Percentiles rank a stretch among this genome's conserved stretches.
These are phyloP conservation scores for Striga asiatica DNA, from an alignment of 257 asterid genomes.

Conservation along the genomic window DNA sequence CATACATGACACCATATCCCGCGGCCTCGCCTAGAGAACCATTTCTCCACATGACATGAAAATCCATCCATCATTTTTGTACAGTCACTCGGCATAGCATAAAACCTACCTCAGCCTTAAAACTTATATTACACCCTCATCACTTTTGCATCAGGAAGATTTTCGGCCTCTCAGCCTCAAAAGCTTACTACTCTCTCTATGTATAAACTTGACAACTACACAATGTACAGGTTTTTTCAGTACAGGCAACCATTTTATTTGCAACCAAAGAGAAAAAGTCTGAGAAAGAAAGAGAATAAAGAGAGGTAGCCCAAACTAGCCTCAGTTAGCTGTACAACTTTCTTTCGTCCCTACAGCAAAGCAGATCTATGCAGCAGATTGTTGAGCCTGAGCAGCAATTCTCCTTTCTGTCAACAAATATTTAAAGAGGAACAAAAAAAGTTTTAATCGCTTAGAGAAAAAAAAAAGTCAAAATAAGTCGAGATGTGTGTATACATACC, in stretches of 20 bases:
- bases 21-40: conserved; percentile 23
- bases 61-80: conserved; percentile 23
- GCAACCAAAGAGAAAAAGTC: not conserved
- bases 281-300: conserved; percentile 26
- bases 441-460: no score
- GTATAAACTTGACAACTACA: conserved; percentile 36
- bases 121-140: conserved; percentile 27
- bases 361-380: conserved; percentile 16
- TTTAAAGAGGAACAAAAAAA: no score
- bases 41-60: conserved; percentile 28
- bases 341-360: conserved; percentile 32
- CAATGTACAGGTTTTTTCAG: conserved; percentile 39
- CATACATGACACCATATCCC: conserved; percentile 16
- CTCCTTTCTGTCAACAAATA: conserved; percentile 36
- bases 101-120: conserved; percentile 21
- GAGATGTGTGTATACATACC: conserved; percentile 31
- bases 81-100: conserved; percentile 23
- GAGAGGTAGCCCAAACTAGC: conserved; percentile 69
- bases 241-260: conserved; percentile 20
- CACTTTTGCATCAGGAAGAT: conserved; percentile 18
- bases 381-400: conserved; percentile 38
- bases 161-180: conserved; percentile 17
- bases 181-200: conserved; percentile 25
- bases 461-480: not conserved
- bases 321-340: conserved; percentile 78